Conservation (phyloP, 257 asterid species). For the Solanum medicagineum region DNA sequence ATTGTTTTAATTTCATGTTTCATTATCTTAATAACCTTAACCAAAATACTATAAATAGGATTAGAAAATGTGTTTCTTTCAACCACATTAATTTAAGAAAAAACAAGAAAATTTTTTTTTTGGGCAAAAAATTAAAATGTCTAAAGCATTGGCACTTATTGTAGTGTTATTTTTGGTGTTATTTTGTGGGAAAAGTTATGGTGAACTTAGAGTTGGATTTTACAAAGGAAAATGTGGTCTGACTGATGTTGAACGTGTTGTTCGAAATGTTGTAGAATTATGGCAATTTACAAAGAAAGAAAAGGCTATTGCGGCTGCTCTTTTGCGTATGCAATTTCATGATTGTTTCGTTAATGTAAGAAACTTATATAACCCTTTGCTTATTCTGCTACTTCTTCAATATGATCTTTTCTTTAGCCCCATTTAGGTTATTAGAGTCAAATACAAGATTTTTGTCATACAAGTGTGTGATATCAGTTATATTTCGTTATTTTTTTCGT, state of each 20-base stretch:
- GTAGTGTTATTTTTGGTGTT: not conserved
- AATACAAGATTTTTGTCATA: not conserved
- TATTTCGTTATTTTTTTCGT: no score
- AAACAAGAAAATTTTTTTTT: not conserved
- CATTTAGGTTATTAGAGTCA: not conserved
- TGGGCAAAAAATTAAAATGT: not conserved
- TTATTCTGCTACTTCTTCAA: no score
- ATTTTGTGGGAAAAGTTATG: not conserved
- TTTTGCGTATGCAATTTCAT: constrained; percentile 57
- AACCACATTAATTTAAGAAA: not conserved
- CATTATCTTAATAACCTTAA: not conserved
- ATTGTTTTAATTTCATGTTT: not conserved
- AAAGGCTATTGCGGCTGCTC: constrained; percentile 28
- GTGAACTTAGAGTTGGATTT: constrained; percentile 19
- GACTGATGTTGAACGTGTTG: constrained; percentile 24
- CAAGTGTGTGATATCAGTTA: no score
- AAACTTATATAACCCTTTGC: not conserved
- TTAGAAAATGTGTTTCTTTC: not conserved
- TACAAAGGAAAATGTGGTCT: constrained; percentile 25
- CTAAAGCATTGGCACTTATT: not conserved
- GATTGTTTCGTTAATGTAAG: constrained; percentile 54
- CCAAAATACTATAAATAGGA: not conserved
- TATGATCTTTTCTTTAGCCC: no score
- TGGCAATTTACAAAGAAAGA: constrained; percentile 12
- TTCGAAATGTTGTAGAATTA: not conserved